A percentile compares a stretch with the other conserved stretches of the same genome.
These are phyloP conservation scores for Kwoniella sp. DNA, from an alignment of 768 basidiomycete species.

Conservation along the genomic window DNA sequence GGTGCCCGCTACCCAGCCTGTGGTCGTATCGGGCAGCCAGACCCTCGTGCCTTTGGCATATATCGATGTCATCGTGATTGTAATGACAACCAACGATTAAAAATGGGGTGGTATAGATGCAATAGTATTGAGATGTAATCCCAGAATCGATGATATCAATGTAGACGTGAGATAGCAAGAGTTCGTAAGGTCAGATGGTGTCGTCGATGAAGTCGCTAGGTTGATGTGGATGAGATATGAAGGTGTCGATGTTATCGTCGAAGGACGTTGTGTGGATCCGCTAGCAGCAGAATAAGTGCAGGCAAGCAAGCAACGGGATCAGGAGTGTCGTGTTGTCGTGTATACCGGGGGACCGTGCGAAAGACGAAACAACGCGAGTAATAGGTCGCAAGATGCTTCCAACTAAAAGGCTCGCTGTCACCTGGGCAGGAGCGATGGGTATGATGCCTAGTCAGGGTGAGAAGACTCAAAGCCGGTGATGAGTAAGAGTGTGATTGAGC, in stretches of 20 bases:
- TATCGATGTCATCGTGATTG: slow-evolving; percentile 42
- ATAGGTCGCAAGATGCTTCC: no score
- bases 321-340: neutral
- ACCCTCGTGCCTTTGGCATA: slow-evolving; percentile 54
- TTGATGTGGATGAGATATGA: slow-evolving; percentile 1
- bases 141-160: neutral
- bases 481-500: no score
- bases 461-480: slow-evolving; percentile 4
- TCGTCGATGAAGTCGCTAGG: neutral
- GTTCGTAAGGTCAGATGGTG: neutral
- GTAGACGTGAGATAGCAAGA: neutral
- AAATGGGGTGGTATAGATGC: slow-evolving; percentile 11
- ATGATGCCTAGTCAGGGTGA: neutral
- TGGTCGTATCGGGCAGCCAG: slow-evolving; percentile 51
- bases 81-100: neutral
- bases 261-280: neutral
- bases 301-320: neutral
- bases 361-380: no score
- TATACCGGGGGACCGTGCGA: neutral
- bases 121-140: neutral
- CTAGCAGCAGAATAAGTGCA: neutral
- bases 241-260: no score
- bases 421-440: neutral
- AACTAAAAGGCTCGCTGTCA: neutral
- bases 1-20: slow-evolving; percentile 52